Evolutionary conservation across 2,329 filamentous ascomycete genomes (phyloP).

Genomic region (Mycosphaerella arachidis): DNA sequence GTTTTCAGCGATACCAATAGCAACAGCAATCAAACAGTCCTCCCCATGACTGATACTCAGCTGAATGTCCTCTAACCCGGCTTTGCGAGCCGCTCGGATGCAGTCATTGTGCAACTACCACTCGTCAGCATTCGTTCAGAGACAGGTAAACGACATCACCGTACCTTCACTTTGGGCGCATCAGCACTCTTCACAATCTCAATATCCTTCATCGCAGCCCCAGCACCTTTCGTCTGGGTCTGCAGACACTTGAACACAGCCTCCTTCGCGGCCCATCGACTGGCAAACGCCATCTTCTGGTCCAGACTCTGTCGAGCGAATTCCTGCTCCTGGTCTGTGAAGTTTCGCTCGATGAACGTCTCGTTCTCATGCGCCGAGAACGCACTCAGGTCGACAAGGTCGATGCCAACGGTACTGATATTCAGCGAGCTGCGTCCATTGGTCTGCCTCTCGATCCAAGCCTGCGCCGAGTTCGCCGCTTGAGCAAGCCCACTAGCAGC

Average conservation of each 20-base stretch:
- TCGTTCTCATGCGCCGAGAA: slow-evolving; percentile 90
- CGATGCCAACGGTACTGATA: slow-evolving; percentile 63
- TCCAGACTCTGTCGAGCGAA: slow-evolving; percentile 78
- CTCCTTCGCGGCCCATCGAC: slow-evolving; percentile 93
- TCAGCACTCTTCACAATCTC: slow-evolving; percentile 80
- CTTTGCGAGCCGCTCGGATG: neutral
- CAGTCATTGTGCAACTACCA: neutral
- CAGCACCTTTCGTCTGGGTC: slow-evolving; percentile 78
- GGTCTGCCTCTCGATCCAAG: neutral
- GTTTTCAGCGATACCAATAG: neutral
- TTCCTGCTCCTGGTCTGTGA: slow-evolving; percentile 71
- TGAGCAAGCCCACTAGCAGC: neutral
- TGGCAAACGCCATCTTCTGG: slow-evolving; percentile 82
- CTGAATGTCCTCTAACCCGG: neutral
- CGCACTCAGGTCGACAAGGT: slow-evolving; percentile 77
- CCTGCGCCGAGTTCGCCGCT: neutral
- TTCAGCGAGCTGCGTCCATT: neutral
- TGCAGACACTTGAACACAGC: slow-evolving; percentile 94
- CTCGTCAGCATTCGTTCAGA: neutral
- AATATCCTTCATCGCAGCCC: slow-evolving; percentile 85
- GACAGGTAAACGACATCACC: slow-evolving; percentile 40
- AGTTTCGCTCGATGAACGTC: slow-evolving; percentile 89
- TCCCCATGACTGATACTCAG: neutral
- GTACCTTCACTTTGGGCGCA: slow-evolving; percentile 76
- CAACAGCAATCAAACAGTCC: neutral